phyloP scores from a whole-genome alignment of 345 rosid genomes.

The Angophora floribunda region DNA sequence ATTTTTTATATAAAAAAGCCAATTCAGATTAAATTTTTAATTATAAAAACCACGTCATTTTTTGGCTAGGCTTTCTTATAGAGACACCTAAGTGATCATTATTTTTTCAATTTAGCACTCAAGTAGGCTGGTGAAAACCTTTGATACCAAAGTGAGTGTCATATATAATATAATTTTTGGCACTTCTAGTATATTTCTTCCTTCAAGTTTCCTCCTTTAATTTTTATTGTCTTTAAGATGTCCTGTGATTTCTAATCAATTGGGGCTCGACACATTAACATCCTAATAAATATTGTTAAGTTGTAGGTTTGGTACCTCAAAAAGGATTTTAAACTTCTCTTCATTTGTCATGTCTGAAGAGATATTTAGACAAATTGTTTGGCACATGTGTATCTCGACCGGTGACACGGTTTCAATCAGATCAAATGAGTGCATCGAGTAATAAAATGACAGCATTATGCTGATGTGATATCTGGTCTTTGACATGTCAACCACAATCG shows the following conservation, averaged over 20 bases:
- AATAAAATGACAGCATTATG: not conserved
- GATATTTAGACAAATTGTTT: not conserved
- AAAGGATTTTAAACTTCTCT: not conserved
- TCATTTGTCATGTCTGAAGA: not conserved
- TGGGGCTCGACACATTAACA: not conserved
- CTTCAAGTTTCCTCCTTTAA: slow-evolving; percentile 1
- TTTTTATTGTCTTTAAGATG: not conserved
- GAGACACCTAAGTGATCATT: accelerated
- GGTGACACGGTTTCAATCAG: not conserved
- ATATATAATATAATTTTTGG: accelerated
- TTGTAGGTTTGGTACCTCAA: not conserved
- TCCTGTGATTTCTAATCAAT: not conserved
- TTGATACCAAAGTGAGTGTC: accelerated
- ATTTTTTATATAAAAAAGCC: too few species aligned
- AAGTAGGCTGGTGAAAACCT: too few species aligned
- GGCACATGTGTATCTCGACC: not conserved
- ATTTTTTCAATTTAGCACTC: accelerated
- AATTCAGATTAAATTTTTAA: not conserved
- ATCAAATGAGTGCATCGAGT: not conserved
- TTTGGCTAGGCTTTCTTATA: accelerated
- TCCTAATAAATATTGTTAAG: not conserved
- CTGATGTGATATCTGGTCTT: not conserved
- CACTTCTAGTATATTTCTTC: accelerated
- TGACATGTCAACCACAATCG: not conserved
- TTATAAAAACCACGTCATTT: not conserved